phyloP scores from a whole-genome alignment of 768 basidiomycete genomes.

The Termitomyces heimii region DNA sequence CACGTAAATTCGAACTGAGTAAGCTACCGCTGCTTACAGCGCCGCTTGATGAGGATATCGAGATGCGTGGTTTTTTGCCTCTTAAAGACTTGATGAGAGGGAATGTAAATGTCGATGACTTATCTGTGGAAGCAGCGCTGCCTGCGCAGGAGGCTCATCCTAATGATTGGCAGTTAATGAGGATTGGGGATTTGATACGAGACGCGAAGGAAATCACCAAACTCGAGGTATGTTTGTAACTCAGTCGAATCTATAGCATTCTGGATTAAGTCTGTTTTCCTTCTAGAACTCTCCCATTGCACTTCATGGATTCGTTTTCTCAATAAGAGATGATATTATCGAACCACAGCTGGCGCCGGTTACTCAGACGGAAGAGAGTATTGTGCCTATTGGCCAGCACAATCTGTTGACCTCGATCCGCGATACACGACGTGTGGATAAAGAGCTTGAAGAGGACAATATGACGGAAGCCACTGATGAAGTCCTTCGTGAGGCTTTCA shows the following conservation, averaged over 20 bases:
- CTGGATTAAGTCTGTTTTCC: background rate
- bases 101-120: constrained; percentile 14
- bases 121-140: constrained; percentile 13
- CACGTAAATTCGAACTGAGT: constrained; percentile 59
- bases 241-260: background rate
- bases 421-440: constrained; percentile 15
- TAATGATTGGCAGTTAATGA: constrained; percentile 94
- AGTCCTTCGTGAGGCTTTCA: constrained; percentile 65
- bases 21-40: constrained; percentile 51
- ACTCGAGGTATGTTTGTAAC: constrained; percentile 42
- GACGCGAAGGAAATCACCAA: constrained; percentile 61
- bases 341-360: constrained; percentile 14
- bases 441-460: constrained; percentile 46
- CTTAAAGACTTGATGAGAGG: constrained; percentile 56
- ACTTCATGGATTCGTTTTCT: constrained; percentile 2
- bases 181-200: constrained; percentile 77
- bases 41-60: constrained; percentile 85
- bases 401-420: constrained; percentile 19
- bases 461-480: constrained; percentile 75
- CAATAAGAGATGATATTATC: constrained; percentile 12
- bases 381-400: constrained; percentile 13
- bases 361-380: background rate
- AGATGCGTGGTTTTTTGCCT: constrained; percentile 84
- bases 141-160: constrained; percentile 55
- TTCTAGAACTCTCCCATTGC: constrained; percentile 35